Conservation (phyloP, 1,139 yeast genomes). For the Yamadazyma sp. region DNA sequence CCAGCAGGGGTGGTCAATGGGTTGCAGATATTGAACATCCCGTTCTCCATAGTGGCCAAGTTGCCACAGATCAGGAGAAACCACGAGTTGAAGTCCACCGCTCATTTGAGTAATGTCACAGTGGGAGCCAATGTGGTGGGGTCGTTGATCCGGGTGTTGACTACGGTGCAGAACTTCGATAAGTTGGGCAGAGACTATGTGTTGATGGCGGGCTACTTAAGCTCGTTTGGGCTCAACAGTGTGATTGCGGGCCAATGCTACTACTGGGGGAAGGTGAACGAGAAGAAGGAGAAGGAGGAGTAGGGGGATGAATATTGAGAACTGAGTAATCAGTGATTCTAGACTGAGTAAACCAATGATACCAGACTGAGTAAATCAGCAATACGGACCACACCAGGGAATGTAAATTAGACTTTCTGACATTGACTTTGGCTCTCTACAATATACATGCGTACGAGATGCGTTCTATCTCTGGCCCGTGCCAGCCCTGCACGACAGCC, state of each 20-base stretch:
- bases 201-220: conserved; percentile 35
- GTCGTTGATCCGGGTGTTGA: conserved; percentile 55
- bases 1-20: conserved; percentile 31
- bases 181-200: conserved; percentile 29
- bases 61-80: conserved; percentile 57
- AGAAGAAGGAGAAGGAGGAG: conserved; percentile 3
- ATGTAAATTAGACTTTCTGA: too few relatives aligned
- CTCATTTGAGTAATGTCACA: conserved; percentile 54
- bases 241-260: conserved; percentile 35
- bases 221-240: conserved; percentile 34
- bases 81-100: conserved; percentile 48
- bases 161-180: conserved; percentile 43
- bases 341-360: too few relatives aligned
- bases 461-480: too few relatives aligned
- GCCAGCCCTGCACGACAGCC: too few relatives aligned
- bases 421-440: too few relatives aligned
- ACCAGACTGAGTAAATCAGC: too few relatives aligned
- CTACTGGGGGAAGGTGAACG: conserved; percentile 22
- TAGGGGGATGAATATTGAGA: neutral
- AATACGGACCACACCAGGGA: too few relatives aligned
- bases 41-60: conserved; percentile 52
- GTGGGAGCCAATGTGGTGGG: conserved; percentile 58
- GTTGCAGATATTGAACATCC: conserved; percentile 54
- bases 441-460: too few relatives aligned
- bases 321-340: too few relatives aligned